Percentiles rank a stretch among this genome's conserved stretches.
Evolutionary conservation across 2,329 filamentous ascomycete genomes (phyloP).

Genomic region (Neophaeococcomyces mojaviensis): DNA sequence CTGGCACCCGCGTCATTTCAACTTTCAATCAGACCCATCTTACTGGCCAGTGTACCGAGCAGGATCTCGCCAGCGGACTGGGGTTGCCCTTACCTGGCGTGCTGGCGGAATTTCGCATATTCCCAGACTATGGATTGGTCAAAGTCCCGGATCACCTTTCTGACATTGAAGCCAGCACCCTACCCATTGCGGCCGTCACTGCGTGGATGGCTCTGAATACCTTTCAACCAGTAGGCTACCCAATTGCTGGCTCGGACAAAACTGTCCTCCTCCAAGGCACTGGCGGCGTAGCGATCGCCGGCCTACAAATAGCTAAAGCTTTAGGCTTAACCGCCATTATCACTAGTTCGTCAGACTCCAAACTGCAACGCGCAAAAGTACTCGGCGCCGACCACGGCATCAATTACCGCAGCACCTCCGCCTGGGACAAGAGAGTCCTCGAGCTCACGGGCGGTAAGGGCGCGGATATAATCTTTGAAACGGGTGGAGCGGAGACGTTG

Average conservation of each 20-base stretch:
- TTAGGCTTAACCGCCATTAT: constrained; percentile 40
- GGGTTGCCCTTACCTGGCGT: constrained; percentile 33
- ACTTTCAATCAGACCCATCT: constrained; percentile 36
- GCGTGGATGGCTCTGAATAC: constrained; percentile 45
- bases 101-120: constrained; percentile 36
- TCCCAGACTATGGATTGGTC: constrained; percentile 35
- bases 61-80: constrained; percentile 16
- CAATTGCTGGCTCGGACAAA: constrained; percentile 29
- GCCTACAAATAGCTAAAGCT: constrained; percentile 42
- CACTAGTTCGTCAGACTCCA: constrained; percentile 45
- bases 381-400: constrained; percentile 40
- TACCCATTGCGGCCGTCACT: constrained; percentile 38
- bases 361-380: constrained; percentile 33
- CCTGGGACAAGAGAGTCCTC: constrained; percentile 42
- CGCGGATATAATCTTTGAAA: constrained; percentile 36
- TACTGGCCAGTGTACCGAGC: constrained; percentile 28
- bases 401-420: constrained; percentile 42
- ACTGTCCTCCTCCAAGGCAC: constrained; percentile 39
- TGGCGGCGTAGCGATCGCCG: constrained; percentile 41
- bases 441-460: constrained; percentile 38
- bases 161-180: constrained; percentile 32
- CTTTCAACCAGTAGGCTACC: constrained; percentile 26
- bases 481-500: constrained; percentile 36
- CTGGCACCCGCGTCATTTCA: constrained; percentile 34
- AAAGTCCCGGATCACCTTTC: constrained; percentile 32